phyloP scores from a whole-genome alignment of 2,329 filamentous ascomycete genomes.

The Daldinia sp. region DNA sequence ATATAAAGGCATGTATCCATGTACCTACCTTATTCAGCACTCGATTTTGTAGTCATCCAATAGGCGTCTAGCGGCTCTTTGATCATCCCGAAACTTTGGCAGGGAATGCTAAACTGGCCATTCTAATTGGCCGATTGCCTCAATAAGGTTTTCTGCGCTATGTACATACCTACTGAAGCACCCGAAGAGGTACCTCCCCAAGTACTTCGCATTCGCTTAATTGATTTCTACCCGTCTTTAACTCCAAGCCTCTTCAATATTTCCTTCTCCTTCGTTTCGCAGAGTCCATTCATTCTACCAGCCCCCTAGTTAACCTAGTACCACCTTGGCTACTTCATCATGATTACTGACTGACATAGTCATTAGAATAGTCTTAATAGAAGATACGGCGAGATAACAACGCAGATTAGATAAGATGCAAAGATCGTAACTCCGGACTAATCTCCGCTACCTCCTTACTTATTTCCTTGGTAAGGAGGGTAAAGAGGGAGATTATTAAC shows the following conservation, averaged over 20 bases:
- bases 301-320: too few species aligned
- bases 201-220: background rate
- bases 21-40: background rate
- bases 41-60: background rate
- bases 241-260: background rate
- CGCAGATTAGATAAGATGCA: background rate
- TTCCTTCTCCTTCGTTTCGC: background rate
- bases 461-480: background rate
- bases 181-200: background rate
- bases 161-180: background rate
- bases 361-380: too few species aligned
- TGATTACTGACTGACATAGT: too few species aligned
- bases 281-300: too few species aligned
- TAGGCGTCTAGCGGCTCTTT: background rate
- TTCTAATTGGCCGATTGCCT: background rate
- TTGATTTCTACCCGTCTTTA: background rate
- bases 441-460: background rate
- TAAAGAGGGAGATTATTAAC: too few species aligned
- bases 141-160: background rate
- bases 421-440: background rate
- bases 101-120: background rate
- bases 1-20: background rate
- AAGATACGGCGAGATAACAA: background rate
- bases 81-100: background rate
- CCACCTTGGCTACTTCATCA: too few species aligned